Evolutionary conservation across 2,329 filamentous ascomycete species (phyloP).

Genomic region (Diaporthe humulicola): DNA sequence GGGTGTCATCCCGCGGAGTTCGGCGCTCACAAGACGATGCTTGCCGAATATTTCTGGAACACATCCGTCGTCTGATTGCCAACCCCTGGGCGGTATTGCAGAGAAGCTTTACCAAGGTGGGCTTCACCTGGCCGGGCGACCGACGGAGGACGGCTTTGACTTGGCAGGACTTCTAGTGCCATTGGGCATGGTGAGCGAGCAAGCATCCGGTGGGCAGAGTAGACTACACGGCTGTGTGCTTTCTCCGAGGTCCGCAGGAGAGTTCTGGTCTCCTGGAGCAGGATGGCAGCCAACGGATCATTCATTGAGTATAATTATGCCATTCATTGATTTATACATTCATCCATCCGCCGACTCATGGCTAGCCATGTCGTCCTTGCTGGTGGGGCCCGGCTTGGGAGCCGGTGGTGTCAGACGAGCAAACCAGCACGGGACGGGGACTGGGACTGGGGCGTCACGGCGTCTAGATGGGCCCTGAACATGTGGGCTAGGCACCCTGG

Average conservation of each 20-base stretch:
- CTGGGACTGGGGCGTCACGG: background rate
- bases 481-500: constrained; percentile 21
- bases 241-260: background rate
- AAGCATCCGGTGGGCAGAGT: constrained; percentile 10
- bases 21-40: constrained; percentile 11
- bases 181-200: background rate
- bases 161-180: background rate
- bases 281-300: background rate
- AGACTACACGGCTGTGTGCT: background rate
- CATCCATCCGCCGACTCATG: no score
- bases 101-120: background rate
- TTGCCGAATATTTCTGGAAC: constrained; percentile 22
- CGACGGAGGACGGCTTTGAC: constrained; percentile 3
- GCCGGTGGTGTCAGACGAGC: constrained; percentile 5
- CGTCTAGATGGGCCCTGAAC: background rate
- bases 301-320: background rate
- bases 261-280: background rate
- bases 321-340: background rate
- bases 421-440: background rate
- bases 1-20: constrained; percentile 22
- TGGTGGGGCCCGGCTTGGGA: constrained; percentile 13
- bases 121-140: background rate
- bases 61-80: constrained; percentile 31
- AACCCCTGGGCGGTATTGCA: constrained; percentile 5
- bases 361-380: background rate